Evolutionary conservation across 202 grass and related monocot species (phyloP).

Genomic region (Panicum virgatum): DNA sequence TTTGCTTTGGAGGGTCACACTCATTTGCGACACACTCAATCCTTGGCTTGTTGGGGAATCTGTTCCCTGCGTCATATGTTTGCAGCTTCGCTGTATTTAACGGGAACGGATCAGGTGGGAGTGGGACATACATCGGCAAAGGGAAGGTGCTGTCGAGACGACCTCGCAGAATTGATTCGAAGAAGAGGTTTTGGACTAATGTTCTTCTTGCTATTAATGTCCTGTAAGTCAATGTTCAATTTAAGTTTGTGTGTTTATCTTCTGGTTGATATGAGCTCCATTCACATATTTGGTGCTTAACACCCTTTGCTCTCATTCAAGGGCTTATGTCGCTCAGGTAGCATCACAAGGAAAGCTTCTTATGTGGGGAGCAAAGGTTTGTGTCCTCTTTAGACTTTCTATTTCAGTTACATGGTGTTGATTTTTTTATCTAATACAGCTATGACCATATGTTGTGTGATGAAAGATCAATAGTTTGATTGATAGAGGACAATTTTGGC

Average conservation of each 20-base stretch:
- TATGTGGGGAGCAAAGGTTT: conserved; percentile 92
- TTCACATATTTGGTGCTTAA: conserved; percentile 21
- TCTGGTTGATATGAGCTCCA: neutral
- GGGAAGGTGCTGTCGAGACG: conserved; percentile 41
- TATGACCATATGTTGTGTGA: conserved; percentile 29
- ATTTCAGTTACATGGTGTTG: conserved; percentile 11
- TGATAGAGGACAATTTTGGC: conserved; percentile 82
- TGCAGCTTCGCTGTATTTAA: conserved; percentile 54
- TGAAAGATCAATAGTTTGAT: conserved; percentile 88
- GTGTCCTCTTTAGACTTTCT: conserved; percentile 33
- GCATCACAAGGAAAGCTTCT: conserved; percentile 76
- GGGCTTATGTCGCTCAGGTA: conserved; percentile 82
- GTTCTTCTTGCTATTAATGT: conserved; percentile 77
- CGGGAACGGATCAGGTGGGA: conserved; percentile 43
- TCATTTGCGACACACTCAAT: conserved; percentile 14
- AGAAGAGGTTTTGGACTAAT: conserved; percentile 89
- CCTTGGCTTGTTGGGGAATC: conserved; percentile 45
- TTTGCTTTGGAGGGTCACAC: conserved; percentile 34
- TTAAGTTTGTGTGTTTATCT: neutral
- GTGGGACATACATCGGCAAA: conserved; percentile 40
- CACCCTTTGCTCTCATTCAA: conserved; percentile 36
- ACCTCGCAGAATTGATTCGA: conserved; percentile 48
- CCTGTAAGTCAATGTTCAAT: conserved; percentile 56
- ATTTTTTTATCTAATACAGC: neutral
- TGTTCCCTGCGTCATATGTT: conserved; percentile 22